Evolutionary conservation across 164 flowering plant species (phyloP).

Genomic region (Annona cherimola): DNA sequence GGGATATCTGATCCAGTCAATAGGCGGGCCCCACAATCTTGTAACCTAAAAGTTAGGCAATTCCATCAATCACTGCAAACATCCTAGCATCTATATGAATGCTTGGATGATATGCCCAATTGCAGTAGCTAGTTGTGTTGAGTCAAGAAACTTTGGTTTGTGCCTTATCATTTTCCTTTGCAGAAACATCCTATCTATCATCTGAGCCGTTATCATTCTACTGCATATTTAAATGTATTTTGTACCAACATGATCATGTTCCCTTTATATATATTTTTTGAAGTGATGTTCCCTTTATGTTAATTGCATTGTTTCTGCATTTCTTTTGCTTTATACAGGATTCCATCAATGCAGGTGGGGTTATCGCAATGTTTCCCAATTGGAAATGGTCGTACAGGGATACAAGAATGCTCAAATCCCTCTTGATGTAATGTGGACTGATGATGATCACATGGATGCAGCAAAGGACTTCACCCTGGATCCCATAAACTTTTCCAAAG

Average conservation of each 20-base stretch:
- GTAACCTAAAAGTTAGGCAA: background rate
- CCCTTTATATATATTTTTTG: background rate
- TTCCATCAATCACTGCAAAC: background rate
- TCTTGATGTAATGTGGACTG: slow-evolving; percentile 92
- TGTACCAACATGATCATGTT: background rate
- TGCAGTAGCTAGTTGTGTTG: too few relatives aligned
- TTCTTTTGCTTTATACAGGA: slow-evolving; percentile 37
- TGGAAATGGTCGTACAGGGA: slow-evolving; percentile 76
- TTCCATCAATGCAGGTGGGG: slow-evolving; percentile 98
- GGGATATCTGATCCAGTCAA: too few relatives aligned
- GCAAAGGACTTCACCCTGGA: slow-evolving; percentile 87
- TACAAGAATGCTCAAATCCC: slow-evolving; percentile 79
- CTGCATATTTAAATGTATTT: background rate
- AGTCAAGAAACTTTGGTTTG: background rate
- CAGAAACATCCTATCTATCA: background rate
- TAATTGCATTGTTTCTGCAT: background rate
- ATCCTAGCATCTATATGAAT: background rate
- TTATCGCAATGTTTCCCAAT: slow-evolving; percentile 72
- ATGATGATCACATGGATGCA: slow-evolving; percentile 91
- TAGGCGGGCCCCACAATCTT: background rate
- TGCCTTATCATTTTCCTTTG: background rate
- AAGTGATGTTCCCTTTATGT: too few relatives aligned
- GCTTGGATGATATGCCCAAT: too few relatives aligned
- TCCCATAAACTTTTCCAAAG: slow-evolving; percentile 56
- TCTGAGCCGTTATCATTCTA: background rate